phyloP scores from a whole-genome alignment of 2,329 filamentous ascomycete species.

The Penicillium sp. region DNA sequence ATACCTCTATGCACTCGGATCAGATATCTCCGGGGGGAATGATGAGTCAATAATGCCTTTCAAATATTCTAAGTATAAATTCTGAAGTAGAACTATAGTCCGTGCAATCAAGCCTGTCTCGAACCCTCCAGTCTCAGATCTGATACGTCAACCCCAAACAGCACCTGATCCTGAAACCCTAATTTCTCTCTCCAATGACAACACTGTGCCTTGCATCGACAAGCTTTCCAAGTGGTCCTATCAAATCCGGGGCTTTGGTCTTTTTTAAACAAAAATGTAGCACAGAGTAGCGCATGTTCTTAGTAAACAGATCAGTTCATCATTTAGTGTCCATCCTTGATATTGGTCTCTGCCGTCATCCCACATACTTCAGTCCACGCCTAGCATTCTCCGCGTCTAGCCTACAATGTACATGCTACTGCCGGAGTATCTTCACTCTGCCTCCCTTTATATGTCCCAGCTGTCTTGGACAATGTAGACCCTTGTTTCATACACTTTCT shows the following conservation, averaged over 20 bases:
- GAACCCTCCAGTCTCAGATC: background rate
- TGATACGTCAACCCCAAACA: conserved; percentile 1
- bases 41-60: conserved; percentile 3
- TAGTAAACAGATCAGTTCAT: background rate
- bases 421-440: background rate
- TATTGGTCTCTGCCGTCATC: background rate
- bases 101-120: background rate
- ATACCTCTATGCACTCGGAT: conserved; percentile 2
- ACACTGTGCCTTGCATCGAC: background rate
- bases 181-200: conserved; percentile 9
- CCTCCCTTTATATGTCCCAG: conserved; percentile 3
- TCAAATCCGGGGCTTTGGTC: background rate
- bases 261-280: background rate
- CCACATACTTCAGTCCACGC: conserved; percentile 6
- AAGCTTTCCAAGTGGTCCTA: conserved; percentile 1
- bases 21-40: conserved; percentile 4
- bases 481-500: background rate
- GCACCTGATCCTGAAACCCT: conserved; percentile 2
- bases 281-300: background rate
- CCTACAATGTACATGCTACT: background rate
- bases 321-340: background rate
- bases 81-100: background rate
- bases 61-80: background rate
- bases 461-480: background rate
- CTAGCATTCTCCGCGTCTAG: conserved; percentile 11